A percentile compares a stretch with the other conserved stretches of the same genome.
These are phyloP conservation scores for Limtongia smithiae DNA, from an alignment of 805 yeast genomes.

Conservation along the genomic window DNA sequence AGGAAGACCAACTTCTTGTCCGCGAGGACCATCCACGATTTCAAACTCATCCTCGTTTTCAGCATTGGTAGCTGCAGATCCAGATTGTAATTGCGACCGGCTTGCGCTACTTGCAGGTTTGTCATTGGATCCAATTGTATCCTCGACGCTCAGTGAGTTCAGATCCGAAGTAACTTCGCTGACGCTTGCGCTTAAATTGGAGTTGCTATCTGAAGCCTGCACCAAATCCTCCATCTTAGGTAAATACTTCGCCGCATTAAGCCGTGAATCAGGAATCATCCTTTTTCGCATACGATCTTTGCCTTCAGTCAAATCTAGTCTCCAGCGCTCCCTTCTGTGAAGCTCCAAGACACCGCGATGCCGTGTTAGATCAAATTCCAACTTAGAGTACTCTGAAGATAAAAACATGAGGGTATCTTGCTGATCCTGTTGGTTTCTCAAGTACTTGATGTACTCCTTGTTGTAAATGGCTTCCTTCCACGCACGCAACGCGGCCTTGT, in stretches of 20 bases:
- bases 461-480: conserved; percentile 32
- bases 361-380: conserved; percentile 46
- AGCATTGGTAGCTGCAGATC: conserved; percentile 8
- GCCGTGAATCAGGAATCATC: conserved; percentile 52
- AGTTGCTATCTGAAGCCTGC: not conserved
- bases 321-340: conserved; percentile 40
- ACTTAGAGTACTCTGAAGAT: conserved; percentile 46
- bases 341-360: conserved; percentile 30
- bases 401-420: conserved; percentile 55
- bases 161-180: not conserved
- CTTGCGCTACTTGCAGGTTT: not conserved
- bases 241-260: conserved; percentile 45
- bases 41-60: conserved; percentile 34
- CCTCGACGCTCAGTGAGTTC: conserved; percentile 1
- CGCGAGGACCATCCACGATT: conserved; percentile 31
- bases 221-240: conserved; percentile 35
- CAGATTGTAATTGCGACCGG: not conserved
- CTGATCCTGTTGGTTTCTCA: conserved; percentile 60
- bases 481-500: conserved; percentile 20
- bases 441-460: conserved; percentile 42
- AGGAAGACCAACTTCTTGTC: too few relatives aligned
- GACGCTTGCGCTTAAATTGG: not conserved
- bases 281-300: conserved; percentile 63
- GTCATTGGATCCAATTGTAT: conserved; percentile 8
- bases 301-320: conserved; percentile 67